Evolutionary conservation across 2,329 filamentous ascomycete species (phyloP).

Genomic region (Pyricularia pennisetigena): DNA sequence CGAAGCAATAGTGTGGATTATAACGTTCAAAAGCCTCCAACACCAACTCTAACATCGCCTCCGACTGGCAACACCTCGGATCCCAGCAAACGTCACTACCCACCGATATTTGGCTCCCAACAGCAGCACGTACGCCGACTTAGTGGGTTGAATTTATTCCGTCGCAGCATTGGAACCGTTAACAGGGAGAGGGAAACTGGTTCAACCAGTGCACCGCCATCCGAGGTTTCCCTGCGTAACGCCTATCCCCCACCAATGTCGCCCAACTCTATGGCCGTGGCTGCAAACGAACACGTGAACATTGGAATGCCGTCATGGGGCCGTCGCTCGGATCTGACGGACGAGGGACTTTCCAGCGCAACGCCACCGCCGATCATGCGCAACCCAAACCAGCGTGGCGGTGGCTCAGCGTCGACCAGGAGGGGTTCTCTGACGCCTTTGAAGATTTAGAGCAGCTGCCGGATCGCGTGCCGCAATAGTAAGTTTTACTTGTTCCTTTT

Average conservation of each 20-base stretch:
- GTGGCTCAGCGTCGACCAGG: neutral
- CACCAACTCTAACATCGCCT: constrained; percentile 4
- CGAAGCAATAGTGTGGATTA: constrained; percentile 17
- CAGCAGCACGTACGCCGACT: constrained; percentile 20
- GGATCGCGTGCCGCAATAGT: constrained; percentile 9
- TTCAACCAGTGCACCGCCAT: constrained; percentile 14
- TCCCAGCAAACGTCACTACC: constrained; percentile 31
- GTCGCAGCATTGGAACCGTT: constrained; percentile 25
- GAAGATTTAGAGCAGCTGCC: neutral
- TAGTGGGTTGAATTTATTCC: constrained; percentile 39
- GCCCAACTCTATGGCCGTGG: neutral
- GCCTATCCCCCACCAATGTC: neutral
- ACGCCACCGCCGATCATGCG: constrained; percentile 48
- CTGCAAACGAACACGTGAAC: neutral
- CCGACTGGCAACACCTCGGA: neutral
- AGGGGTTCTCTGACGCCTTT: constrained; percentile 1
- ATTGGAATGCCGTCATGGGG: constrained; percentile 31
- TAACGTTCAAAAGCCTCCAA: constrained; percentile 7
- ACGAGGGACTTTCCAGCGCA: constrained; percentile 32
- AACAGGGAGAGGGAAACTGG: constrained; percentile 2
- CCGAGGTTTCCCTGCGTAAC: constrained; percentile 13
- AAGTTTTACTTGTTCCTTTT: neutral
- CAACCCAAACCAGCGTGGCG: constrained; percentile 17
- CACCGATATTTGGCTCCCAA: constrained; percentile 34
- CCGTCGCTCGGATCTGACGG: constrained; percentile 25